Base-by-base conservation (phyloP, 1,284 basidiomycete genomes). In the Malassezia vespertilionis region DNA sequence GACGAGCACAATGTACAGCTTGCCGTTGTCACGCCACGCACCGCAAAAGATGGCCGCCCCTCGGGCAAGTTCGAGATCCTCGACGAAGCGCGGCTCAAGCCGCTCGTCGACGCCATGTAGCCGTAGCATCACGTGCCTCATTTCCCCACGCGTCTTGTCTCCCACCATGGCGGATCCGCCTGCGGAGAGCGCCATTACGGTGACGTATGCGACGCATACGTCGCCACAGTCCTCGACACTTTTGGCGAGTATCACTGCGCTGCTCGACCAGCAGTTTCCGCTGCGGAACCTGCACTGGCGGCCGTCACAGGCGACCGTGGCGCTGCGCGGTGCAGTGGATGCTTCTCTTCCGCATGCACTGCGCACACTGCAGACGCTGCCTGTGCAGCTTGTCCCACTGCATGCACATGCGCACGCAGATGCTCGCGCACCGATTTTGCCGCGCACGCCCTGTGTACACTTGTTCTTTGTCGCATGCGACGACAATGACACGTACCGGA, bases 1-100 rank as follows among this genome's bases (percentile, higher is more conserved):
- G 88, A 95, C 73, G 86, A 93, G 68, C 86, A 93, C 75, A 97
- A 97, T 64, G 89, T 99, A 18, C 91, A 97, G 73, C 77, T 99
- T 18, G 90, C 91, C 35, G 79, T 77, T 11, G 67, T 70, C 33
- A 62, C 60, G 15, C 63, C 63, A 20, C 49, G 60, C 22, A 57
- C 46, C 21, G 47, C 62, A 23, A 58, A 62, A 42, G 61, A 65
- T 32, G 65, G 65, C 18, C 52, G 67, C 11, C 48, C 44, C 46
- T 60, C 57, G 21, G 67, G 67, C 6, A 58, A 65, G 32, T 70
- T 70, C 40, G 51, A 49, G 42, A 66, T 70, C 44, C 51, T 70
- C 52, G 51, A 57, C 32, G 63, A 65, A 42, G 55, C 46, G 0
- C 56, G 63, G 46, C 57, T 70, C 27, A 61, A 67, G 48, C 54